phyloP scores from a whole-genome alignment of 305 asterid genomes.

The Solanum hybrid region DNA sequence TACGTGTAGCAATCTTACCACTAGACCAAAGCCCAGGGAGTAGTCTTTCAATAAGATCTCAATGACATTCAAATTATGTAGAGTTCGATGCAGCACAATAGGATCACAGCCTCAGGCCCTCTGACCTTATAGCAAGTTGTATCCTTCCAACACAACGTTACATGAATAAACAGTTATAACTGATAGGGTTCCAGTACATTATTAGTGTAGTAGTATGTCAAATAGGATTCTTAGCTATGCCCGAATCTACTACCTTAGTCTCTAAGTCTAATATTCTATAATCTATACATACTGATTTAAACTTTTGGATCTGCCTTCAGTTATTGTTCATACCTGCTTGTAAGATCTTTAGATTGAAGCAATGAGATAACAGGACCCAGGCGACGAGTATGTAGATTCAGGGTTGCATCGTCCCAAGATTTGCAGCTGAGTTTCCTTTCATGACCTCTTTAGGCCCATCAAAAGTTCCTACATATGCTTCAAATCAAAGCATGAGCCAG shows the following conservation, averaged over 20 bases:
- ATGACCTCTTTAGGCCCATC: not conserved
- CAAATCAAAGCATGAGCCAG: not conserved
- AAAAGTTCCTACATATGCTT: not conserved
- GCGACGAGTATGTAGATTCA: not conserved
- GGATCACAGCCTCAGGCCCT: not conserved
- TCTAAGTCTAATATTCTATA: not conserved
- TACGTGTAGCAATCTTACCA: not conserved
- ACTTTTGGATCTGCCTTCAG: not conserved
- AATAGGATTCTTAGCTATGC: not conserved
- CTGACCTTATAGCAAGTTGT: not conserved
- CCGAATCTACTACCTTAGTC: not conserved
- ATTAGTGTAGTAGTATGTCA: not conserved
- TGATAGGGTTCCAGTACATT: not conserved
- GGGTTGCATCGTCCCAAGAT: not conserved
- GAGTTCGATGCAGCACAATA: not conserved
- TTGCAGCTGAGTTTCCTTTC: not conserved
- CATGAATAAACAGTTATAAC: not conserved
- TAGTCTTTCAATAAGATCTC: not conserved
- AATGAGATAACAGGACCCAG: not conserved
- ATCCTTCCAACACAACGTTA: not conserved
- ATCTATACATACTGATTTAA: not conserved
- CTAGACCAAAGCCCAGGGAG: not conserved
- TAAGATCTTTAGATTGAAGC: not conserved
- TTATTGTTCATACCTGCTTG: not conserved
- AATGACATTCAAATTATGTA: not conserved